phyloP scores from a whole-genome alignment of 2,329 filamentous ascomycete species.

The Grosmannia penicillata region DNA sequence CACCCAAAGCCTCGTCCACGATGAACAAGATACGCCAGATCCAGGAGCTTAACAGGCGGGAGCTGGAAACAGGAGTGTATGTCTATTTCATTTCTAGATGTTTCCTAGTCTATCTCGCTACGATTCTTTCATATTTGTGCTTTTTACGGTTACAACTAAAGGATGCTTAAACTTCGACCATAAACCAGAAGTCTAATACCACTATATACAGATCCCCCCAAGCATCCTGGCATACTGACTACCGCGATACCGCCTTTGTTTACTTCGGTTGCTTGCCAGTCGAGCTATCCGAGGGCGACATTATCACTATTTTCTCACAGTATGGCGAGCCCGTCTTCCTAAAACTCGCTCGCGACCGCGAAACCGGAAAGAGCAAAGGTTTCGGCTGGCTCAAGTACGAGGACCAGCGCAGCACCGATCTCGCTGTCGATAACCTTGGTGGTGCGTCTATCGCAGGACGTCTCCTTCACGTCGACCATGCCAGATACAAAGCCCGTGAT shows the following conservation, averaged over 20 bases:
- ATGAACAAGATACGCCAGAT: conserved; percentile 96
- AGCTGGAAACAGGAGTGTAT: conserved; percentile 77
- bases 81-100: conserved; percentile 17
- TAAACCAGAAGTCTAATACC: too few relatives aligned
- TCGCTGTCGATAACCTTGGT: conserved; percentile 91
- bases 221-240: conserved; percentile 94
- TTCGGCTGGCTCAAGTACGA: conserved; percentile 98
- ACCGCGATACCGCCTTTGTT: conserved; percentile 85
- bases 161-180: too few relatives aligned
- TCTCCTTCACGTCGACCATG: conserved; percentile 78
- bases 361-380: conserved; percentile 86
- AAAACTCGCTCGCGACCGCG: conserved; percentile 85
- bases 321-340: conserved; percentile 91
- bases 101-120: conserved; percentile 11
- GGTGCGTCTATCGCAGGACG: conserved; percentile 73
- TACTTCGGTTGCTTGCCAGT: conserved; percentile 92
- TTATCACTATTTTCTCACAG: conserved; percentile 93
- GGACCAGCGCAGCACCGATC: conserved; percentile 86
- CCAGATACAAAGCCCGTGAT: conserved; percentile 77
- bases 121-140: neutral
- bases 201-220: conserved; percentile 48
- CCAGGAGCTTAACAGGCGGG: conserved; percentile 82
- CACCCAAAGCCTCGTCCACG: conserved; percentile 11
- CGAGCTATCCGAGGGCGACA: conserved; percentile 86
- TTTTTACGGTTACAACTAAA: too few relatives aligned